Evolutionary conservation across 2,329 filamentous ascomycete genomes (phyloP).

Genomic region (Diaporthe amygdali): DNA sequence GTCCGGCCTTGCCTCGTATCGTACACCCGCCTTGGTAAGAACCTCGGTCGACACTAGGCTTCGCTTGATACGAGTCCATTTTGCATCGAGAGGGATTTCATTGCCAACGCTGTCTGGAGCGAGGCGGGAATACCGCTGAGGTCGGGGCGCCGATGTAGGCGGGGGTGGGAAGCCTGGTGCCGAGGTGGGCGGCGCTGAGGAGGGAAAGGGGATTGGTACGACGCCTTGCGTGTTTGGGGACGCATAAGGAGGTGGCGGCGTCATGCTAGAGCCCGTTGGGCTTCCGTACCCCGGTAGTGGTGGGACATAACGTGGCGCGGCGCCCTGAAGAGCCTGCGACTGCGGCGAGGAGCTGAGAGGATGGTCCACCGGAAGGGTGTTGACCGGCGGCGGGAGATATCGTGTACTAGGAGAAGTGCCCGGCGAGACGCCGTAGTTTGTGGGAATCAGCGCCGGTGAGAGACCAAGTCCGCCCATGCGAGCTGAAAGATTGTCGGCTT

Average conservation of each 20-base stretch:
- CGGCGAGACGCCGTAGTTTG: conserved; percentile 44
- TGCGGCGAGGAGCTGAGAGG: conserved; percentile 41
- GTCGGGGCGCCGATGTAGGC: conserved; percentile 24
- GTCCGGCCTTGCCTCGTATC: conserved; percentile 65
- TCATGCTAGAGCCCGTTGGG: conserved; percentile 25
- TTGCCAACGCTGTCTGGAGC: conserved; percentile 63
- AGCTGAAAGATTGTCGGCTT: conserved; percentile 44
- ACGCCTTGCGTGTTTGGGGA: conserved; percentile 28
- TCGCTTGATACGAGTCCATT: conserved; percentile 65
- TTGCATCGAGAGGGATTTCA: conserved; percentile 60
- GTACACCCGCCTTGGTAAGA: conserved; percentile 57
- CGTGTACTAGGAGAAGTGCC: conserved; percentile 37
- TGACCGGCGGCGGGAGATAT: conserved; percentile 40
- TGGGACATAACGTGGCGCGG: conserved; percentile 47
- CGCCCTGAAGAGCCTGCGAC: conserved; percentile 34
- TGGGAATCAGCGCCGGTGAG: conserved; percentile 35
- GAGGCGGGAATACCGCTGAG: conserved; percentile 43
- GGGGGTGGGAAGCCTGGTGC: conserved; percentile 26
- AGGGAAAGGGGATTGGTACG: conserved; percentile 29
- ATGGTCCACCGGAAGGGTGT: conserved; percentile 26
- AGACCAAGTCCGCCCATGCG: conserved; percentile 49
- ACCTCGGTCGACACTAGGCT: conserved; percentile 63
- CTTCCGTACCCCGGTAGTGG: conserved; percentile 35
- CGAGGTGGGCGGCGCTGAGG: conserved; percentile 33
- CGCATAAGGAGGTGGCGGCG: conserved; percentile 40